These are phyloP conservation scores for Tylopilus sp. DNA, from an alignment of 1,284 basidiomycete genomes.

Conservation along the genomic window DNA sequence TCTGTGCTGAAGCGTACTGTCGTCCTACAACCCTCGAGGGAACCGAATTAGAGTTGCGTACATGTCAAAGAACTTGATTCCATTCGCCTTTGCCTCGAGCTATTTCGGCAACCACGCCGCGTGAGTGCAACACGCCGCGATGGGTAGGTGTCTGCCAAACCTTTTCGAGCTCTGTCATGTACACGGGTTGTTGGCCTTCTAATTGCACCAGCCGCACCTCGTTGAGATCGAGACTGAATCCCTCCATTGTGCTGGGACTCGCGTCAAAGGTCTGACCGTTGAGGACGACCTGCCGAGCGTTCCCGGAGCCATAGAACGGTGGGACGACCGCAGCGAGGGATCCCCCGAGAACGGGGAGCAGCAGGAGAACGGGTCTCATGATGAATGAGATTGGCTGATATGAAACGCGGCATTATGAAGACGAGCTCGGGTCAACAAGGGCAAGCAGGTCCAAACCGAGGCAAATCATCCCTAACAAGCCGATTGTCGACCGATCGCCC, in stretches of 20 bases:
- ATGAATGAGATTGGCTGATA: background rate
- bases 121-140: background rate
- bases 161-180: conserved; percentile 85
- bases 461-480: background rate
- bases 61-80: conserved; percentile 85
- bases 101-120: background rate
- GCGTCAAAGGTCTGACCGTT: conserved; percentile 28
- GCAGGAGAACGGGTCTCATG: conserved; percentile 20
- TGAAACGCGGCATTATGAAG: background rate
- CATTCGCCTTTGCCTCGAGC: conserved; percentile 75
- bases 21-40: conserved; percentile 10
- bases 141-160: conserved; percentile 33
- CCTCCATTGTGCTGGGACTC: conserved; percentile 23
- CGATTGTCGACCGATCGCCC: no score
- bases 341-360: conserved; percentile 21
- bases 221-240: conserved; percentile 62
- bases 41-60: conserved; percentile 36
- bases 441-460: conserved; percentile 14
- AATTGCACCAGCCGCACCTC: conserved; percentile 74
- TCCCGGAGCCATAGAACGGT: conserved; percentile 4
- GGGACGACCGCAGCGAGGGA: conserved; percentile 22
- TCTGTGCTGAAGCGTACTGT: conserved; percentile 58
- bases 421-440: conserved; percentile 1
- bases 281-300: conserved; percentile 19
- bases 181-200: conserved; percentile 61